Evolutionary conservation across 768 basidiomycete genomes (phyloP), one percentile per base, ranked within the genome.

Genomic region (Lactarius quietus): DNA sequence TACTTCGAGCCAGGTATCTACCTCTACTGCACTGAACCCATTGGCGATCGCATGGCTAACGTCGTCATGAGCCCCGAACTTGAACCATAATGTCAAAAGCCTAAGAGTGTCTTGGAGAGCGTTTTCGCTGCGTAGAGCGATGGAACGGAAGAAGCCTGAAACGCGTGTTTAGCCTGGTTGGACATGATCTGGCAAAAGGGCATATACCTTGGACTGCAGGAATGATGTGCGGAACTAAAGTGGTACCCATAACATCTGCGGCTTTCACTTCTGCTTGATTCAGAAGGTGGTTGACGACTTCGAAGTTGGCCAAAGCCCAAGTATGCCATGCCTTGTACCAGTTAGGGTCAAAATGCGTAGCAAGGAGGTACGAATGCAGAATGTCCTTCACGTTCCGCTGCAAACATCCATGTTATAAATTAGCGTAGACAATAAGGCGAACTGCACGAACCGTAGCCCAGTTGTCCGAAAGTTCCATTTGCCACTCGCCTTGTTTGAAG

Each of bases 311-410:
- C 60, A 98, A 80, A 2, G 97, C 96, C 94, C 95, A 99, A 1
- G 93, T 94, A 72, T 99, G 97, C 95, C 95, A 98, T 20, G 96
- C 97, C 74, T 99, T 98, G 77, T 98, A 98, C 97, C 97, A 99
- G n/a, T 83, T 81, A 5, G 90, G 86, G 74, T 98, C 96, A 69
- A 92, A 92, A 70, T 90, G 88, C 2, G 97, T 98, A 0, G 97
- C 92, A 35, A 89, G 81, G 58, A 84, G 81, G 76, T 97, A 98
- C 5, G 92, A 87, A 68, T 88, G 84, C 8, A 99, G 78, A 62
- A 98, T 93, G 52, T 90, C 88, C 59, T 87, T 84, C 28, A 90
- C 85, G 63, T 92, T 89, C 66, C 88, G 81, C 92, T 95, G 71
- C 36, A 56, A 12, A n/a, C 14, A 14, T 0, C 23, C 23, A 26